phyloP scores from a whole-genome alignment of 495 filamentous ascomycete genomes.

The Trypethelium eluteriae region DNA sequence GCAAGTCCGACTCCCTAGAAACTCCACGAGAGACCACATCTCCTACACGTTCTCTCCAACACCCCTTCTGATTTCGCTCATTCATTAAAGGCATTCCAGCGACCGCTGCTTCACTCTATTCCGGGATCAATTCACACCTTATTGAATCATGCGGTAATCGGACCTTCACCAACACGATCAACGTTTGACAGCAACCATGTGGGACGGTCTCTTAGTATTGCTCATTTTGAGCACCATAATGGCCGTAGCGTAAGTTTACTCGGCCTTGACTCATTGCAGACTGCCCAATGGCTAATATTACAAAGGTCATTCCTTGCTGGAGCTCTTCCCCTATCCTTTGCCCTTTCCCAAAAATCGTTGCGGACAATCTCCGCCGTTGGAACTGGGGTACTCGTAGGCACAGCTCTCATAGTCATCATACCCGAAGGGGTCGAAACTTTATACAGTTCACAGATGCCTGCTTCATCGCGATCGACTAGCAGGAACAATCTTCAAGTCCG shows the following conservation, averaged over 20 bases:
- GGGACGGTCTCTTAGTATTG: conserved; percentile 82
- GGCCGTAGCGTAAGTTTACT: conserved; percentile 73
- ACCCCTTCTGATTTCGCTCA: too few species aligned
- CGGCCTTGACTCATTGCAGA: conserved; percentile 6
- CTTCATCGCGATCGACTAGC: neutral
- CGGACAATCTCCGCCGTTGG: conserved; percentile 86
- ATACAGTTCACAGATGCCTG: conserved; percentile 48
- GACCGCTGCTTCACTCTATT: neutral
- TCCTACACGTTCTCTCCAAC: too few species aligned
- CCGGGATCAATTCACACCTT: neutral
- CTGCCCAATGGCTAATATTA: conserved; percentile 27
- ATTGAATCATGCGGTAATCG: neutral
- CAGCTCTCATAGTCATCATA: conserved; percentile 92
- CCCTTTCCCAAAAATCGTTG: conserved; percentile 79
- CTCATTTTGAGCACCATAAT: conserved; percentile 82
- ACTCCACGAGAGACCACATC: too few species aligned
- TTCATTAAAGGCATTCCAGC: too few species aligned
- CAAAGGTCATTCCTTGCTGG: conserved; percentile 88
- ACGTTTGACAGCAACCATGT: conserved; percentile 28
- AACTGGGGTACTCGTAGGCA: conserved; percentile 89
- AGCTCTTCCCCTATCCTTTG: conserved; percentile 82
- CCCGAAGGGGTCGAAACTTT: conserved; percentile 92
- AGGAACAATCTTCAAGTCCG: neutral
- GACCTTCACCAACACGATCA: neutral
- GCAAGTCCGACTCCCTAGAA: too few species aligned